Evolutionary conservation across 2,329 filamentous ascomycete genomes (phyloP).

Genomic region (Nothopassalora personata): DNA sequence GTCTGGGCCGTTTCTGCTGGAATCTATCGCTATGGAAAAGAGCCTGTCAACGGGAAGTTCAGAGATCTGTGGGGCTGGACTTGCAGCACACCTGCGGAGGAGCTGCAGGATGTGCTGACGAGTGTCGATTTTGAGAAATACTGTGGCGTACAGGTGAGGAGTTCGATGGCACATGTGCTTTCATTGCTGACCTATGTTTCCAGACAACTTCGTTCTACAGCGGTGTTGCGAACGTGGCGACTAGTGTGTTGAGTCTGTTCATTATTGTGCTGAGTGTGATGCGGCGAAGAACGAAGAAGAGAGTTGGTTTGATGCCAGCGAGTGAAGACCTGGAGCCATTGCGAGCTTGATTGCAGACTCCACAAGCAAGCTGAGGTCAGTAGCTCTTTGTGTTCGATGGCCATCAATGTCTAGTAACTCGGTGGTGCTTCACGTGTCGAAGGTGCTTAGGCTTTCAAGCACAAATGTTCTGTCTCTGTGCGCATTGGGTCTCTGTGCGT

Average conservation of each 20-base stretch:
- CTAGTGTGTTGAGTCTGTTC: conserved; percentile 28
- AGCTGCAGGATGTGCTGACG: conserved; percentile 36
- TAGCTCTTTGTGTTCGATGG: too few species aligned
- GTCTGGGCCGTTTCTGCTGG: conserved; percentile 34
- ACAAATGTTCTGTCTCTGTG: too few species aligned
- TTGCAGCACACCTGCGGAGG: conserved; percentile 31
- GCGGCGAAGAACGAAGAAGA: conserved; percentile 4
- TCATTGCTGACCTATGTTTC: background rate
- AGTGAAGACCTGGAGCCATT: background rate
- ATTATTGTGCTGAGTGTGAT: conserved; percentile 28
- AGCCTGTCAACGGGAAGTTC: conserved; percentile 30
- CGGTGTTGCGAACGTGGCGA: conserved; percentile 33
- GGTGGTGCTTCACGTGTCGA: too few species aligned
- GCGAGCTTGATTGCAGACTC: background rate
- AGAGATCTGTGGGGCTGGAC: conserved; percentile 42
- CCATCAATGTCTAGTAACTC: too few species aligned
- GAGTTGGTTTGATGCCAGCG: background rate
- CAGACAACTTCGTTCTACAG: conserved; percentile 34
- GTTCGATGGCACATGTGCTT: background rate
- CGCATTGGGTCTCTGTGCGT: too few species aligned
- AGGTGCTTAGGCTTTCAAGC: too few species aligned
- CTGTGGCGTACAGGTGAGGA: conserved; percentile 35
- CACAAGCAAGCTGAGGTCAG: too few species aligned
- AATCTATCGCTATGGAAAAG: conserved; percentile 36
- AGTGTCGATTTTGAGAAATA: conserved; percentile 35